A percentile compares a stretch with the other conserved stretches of the same genome.
phyloP scores from a whole-genome alignment of 2,329 filamentous ascomycete species.

The Claviceps cyperi region DNA sequence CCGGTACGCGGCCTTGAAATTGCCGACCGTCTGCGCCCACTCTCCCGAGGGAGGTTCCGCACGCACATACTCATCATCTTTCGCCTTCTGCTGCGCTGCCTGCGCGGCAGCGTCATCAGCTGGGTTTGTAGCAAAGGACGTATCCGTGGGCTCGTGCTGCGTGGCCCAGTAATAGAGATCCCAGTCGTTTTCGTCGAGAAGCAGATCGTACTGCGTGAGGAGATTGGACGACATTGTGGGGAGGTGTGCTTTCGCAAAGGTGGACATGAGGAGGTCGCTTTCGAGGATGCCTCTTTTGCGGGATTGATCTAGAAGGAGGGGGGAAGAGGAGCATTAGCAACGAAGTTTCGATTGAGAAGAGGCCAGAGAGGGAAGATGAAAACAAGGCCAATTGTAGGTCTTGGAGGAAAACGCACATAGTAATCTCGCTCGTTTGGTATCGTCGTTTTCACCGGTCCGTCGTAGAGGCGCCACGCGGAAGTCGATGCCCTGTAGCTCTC shows the following conservation, averaged over 20 bases:
- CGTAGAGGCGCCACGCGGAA: constrained; percentile 87
- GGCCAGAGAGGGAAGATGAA: too few species aligned
- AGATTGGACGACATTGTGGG: constrained; percentile 56
- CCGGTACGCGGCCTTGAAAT: constrained; percentile 84
- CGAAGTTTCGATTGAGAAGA: too few species aligned
- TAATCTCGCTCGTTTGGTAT: constrained; percentile 79
- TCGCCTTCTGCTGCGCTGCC: background rate
- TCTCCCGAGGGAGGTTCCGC: constrained; percentile 45
- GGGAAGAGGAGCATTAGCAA: background rate
- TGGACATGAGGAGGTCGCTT: constrained; percentile 88
- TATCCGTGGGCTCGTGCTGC: constrained; percentile 46
- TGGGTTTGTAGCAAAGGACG: constrained; percentile 30
- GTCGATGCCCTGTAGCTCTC: constrained; percentile 72
- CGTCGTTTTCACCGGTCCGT: constrained; percentile 65
- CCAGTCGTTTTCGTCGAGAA: constrained; percentile 99
- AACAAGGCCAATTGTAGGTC: too few species aligned
- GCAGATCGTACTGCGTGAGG: constrained; percentile 72
- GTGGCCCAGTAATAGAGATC: constrained; percentile 99
- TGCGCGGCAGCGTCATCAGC: background rate
- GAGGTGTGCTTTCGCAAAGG: constrained; percentile 75
- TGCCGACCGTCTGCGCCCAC: constrained; percentile 93
- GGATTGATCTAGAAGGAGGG: constrained; percentile 58
- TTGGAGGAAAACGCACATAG: constrained; percentile 34
- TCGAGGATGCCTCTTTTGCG: constrained; percentile 93
- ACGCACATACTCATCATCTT: constrained; percentile 16